A percentile compares a stretch with the other conserved stretches of the same genome.
These are phyloP conservation scores for Mycena metata DNA, from an alignment of 768 basidiomycete species.

Conservation along the genomic window DNA sequence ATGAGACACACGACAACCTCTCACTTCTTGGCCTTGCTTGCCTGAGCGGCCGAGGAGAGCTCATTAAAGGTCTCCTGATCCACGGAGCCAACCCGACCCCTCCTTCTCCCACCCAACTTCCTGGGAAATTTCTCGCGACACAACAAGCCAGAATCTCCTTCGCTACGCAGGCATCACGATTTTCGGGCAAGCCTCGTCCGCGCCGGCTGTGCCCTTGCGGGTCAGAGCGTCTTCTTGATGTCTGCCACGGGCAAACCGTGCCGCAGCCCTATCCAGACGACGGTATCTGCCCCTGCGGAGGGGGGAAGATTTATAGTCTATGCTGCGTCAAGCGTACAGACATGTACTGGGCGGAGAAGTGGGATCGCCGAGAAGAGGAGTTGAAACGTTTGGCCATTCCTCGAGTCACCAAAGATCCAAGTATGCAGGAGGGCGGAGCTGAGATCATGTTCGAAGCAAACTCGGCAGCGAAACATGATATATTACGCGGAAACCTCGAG, in stretches of 20 bases:
- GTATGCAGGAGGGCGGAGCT: too few species aligned
- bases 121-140: background rate
- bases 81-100: slow-evolving; percentile 3
- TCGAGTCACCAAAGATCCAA: too few species aligned
- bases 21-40: slow-evolving; percentile 15
- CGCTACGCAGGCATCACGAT: background rate
- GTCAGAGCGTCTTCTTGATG: background rate
- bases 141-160: background rate
- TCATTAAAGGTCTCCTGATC: slow-evolving; percentile 8
- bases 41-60: background rate
- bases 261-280: slow-evolving; percentile 1
- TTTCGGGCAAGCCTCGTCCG: background rate
- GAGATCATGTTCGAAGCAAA: too few species aligned
- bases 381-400: background rate
- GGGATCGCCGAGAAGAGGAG: background rate
- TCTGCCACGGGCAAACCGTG: background rate
- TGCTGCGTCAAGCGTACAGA: slow-evolving; percentile 1
- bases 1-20: slow-evolving; percentile 10
- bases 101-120: slow-evolving; percentile 6
- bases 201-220: slow-evolving; percentile 14
- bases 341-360: slow-evolving; percentile 16
- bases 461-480: too few species aligned
- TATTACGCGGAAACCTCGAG: background rate
- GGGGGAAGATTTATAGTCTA: background rate
- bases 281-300: slow-evolving; percentile 3